Percentiles rank a stretch among this genome's conserved stretches.
Conservation (phyloP, 179 eudicot species). For the Sideroxylon spinosum region DNA sequence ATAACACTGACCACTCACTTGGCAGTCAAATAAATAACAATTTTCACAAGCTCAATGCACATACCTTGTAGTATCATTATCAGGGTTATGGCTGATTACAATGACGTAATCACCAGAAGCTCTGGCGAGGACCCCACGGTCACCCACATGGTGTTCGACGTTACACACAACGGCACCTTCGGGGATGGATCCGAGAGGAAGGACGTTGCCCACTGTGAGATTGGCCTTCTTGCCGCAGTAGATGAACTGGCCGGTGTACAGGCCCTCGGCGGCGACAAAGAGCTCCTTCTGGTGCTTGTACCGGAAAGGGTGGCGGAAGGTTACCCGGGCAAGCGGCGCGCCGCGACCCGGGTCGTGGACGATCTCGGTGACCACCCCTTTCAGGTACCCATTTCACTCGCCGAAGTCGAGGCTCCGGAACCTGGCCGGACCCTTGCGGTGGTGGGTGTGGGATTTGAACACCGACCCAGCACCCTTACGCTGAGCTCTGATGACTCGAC, state of each 20-base stretch:
- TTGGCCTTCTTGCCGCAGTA: slow-evolving; percentile 54
- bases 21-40: neutral
- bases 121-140: slow-evolving; percentile 41
- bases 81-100: neutral
- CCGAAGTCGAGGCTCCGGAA: slow-evolving; percentile 43
- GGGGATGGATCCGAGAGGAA: slow-evolving; percentile 44
- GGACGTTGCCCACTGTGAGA: slow-evolving; percentile 46
- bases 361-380: slow-evolving; percentile 40
- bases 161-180: slow-evolving; percentile 57
- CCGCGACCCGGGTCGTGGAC: slow-evolving; percentile 48
- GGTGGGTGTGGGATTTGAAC: slow-evolving; percentile 48
- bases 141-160: slow-evolving; percentile 56
- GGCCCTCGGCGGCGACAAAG: neutral
- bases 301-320: slow-evolving; percentile 25
- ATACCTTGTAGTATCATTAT: slow-evolving; percentile 5
- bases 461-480: slow-evolving; percentile 50
- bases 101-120: slow-evolving; percentile 37
- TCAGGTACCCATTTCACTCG: slow-evolving; percentile 43
- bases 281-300: slow-evolving; percentile 12
- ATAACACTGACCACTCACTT: neutral
- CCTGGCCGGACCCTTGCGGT: slow-evolving; percentile 44
- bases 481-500: slow-evolving; percentile 41
- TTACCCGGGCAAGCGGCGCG: slow-evolving; percentile 38
- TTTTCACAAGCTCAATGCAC: too few species aligned
- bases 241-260: slow-evolving; percentile 27